Evolutionary conservation across 306 rosid genomes (phyloP).

Genomic region (Casuarina cunninghamiana): DNA sequence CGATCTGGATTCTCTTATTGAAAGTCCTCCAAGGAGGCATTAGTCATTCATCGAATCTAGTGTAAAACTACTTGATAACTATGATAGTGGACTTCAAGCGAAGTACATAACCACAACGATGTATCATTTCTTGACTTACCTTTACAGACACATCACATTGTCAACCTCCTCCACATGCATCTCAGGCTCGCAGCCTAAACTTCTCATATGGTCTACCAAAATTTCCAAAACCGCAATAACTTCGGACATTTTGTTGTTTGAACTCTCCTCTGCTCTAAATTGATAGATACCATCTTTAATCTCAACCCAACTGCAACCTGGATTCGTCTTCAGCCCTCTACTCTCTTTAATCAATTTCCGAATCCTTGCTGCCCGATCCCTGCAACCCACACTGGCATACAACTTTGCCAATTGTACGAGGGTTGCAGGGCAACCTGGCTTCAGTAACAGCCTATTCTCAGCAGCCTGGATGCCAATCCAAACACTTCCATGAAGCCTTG

Average conservation of each 20-base stretch:
- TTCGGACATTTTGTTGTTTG: conserved; percentile 49
- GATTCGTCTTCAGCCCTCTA: conserved; percentile 58
- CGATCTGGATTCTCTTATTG: background rate
- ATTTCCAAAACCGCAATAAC: conserved; percentile 43
- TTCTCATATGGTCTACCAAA: conserved; percentile 63
- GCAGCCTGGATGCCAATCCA: conserved; percentile 78
- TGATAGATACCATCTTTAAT: conserved; percentile 48
- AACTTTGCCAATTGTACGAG: conserved; percentile 67
- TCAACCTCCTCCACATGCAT: conserved; percentile 31
- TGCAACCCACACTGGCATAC: conserved; percentile 67
- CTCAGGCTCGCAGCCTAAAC: conserved; percentile 35
- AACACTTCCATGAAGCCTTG: conserved; percentile 67
- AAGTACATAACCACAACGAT: background rate
- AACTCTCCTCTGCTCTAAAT: conserved; percentile 68
- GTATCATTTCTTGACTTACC: background rate
- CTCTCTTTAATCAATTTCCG: conserved; percentile 66
- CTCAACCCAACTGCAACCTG: conserved; percentile 85
- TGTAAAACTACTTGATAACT: background rate
- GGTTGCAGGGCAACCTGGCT: conserved; percentile 69
- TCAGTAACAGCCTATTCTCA: conserved; percentile 59
- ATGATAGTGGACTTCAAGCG: background rate
- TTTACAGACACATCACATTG: too few species aligned
- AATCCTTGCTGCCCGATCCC: conserved; percentile 55
- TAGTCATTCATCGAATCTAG: background rate
- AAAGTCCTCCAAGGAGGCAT: background rate